Evolutionary conservation across 306 rosid genomes (phyloP).

Genomic region (Nissolia schottii): DNA sequence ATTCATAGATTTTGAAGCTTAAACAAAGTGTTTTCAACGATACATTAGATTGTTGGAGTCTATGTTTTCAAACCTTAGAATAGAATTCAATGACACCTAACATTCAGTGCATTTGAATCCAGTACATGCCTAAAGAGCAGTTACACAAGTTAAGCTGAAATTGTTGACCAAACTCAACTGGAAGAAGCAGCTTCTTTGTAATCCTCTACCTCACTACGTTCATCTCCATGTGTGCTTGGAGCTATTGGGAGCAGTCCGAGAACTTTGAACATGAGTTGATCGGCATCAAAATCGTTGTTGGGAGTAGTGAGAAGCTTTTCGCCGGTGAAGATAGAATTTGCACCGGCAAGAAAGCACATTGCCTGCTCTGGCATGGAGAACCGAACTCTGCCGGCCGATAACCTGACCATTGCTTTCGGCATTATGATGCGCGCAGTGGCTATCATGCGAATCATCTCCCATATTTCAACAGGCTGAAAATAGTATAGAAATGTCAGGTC

Average conservation of each 20-base stretch:
- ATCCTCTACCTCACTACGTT: constrained; percentile 22
- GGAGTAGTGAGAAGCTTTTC: constrained; percentile 94
- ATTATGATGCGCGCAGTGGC: constrained; percentile 81
- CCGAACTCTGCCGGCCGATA: constrained; percentile 92
- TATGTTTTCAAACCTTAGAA: not conserved
- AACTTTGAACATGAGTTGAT: constrained; percentile 59
- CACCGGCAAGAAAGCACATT: constrained; percentile 90
- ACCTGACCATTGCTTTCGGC: constrained; percentile 95
- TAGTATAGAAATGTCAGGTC: not conserved
- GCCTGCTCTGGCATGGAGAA: constrained; percentile 97
- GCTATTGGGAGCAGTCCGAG: constrained; percentile 49
- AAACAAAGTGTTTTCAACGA: not conserved
- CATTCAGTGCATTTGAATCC: not conserved
- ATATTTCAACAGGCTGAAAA: constrained; percentile 90
- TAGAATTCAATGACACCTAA: constrained; percentile 1
- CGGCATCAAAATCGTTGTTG: constrained; percentile 90
- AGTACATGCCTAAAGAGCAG: not conserved
- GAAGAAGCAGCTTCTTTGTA: constrained; percentile 40
- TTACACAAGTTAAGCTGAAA: not conserved
- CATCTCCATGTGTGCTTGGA: constrained; percentile 30
- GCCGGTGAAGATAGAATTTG: constrained; percentile 94
- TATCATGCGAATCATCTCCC: constrained; percentile 99
- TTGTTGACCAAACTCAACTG: constrained; percentile 2
- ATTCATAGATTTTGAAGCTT: not conserved
- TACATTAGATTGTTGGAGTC: not conserved